A percentile compares a stretch with the other conserved stretches of the same genome.
These are phyloP conservation scores for Friedmanniomyces simplex DNA, from an alignment of 495 filamentous ascomycete genomes.

Conservation along the genomic window DNA sequence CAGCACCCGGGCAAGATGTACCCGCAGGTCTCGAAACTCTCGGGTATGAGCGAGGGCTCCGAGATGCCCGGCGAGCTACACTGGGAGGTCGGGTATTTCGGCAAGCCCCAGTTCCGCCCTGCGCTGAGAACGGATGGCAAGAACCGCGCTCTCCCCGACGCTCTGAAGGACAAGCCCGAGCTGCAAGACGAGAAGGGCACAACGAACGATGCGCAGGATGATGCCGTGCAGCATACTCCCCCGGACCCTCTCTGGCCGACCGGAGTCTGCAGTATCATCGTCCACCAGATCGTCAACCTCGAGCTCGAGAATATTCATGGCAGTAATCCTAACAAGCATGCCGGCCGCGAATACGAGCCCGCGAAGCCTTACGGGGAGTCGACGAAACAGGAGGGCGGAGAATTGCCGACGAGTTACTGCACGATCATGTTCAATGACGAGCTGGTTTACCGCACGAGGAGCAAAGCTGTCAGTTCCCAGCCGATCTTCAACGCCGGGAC, in stretches of 20 bases:
- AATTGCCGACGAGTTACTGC: conserved; percentile 81
- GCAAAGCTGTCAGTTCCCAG: conserved; percentile 83
- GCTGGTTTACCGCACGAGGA: conserved; percentile 80
- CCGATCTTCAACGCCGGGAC: conserved; percentile 96
- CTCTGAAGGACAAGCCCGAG: conserved; percentile 59
- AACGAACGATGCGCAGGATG: conserved; percentile 64
- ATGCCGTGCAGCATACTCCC: conserved; percentile 78
- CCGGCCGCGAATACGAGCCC: conserved; percentile 75
- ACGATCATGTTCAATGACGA: conserved; percentile 84
- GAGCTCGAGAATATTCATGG: conserved; percentile 75
- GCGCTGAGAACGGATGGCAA: conserved; percentile 80
- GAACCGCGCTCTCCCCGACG: conserved; percentile 60
- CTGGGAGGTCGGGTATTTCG: conserved; percentile 94
- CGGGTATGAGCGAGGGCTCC: conserved; percentile 68
- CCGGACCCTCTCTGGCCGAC: conserved; percentile 91
- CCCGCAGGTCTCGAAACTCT: conserved; percentile 74
- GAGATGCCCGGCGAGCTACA: conserved; percentile 87
- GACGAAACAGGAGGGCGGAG: conserved; percentile 66
- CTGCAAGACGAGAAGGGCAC: conserved; percentile 82
- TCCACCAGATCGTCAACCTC: conserved; percentile 92
- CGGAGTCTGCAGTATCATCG: conserved; percentile 69
- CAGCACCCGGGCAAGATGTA: conserved; percentile 89
- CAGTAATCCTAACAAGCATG: conserved; percentile 46
- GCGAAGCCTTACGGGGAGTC: conserved; percentile 77
- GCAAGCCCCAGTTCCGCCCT: conserved; percentile 72